Evolutionary conservation across 306 rosid genomes (phyloP).

Genomic region (Arachis hypogaea): DNA sequence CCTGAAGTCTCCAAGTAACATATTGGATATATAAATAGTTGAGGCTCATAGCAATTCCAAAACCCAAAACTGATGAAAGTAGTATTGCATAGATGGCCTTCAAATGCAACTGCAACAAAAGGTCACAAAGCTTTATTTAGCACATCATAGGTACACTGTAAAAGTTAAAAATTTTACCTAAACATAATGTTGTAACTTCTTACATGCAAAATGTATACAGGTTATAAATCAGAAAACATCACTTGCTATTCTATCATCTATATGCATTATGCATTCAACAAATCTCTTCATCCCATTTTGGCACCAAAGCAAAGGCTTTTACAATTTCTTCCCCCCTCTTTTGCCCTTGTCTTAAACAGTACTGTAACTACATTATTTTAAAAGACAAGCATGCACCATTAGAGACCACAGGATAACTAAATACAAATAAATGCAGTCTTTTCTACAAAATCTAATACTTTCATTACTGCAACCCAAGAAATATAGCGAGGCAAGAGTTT

Average conservation of each 20-base stretch:
- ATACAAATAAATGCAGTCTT: not conserved
- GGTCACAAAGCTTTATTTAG: constrained; percentile 25
- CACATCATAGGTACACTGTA: constrained; percentile 14
- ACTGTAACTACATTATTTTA: not conserved
- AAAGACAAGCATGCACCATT: not conserved
- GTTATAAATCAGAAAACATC: not conserved
- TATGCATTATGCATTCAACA: not conserved
- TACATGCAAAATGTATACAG: constrained; percentile 4
- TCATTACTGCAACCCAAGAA: not conserved
- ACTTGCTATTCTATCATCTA: no score
- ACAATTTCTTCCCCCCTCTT: not conserved
- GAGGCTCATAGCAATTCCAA: constrained; percentile 76
- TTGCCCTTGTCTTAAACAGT: no score
- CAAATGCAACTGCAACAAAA: constrained; percentile 72
- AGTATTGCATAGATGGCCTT: constrained; percentile 69
- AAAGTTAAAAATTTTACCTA: not conserved
- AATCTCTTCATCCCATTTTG: not conserved
- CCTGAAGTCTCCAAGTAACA: constrained; percentile 71
- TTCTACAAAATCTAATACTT: not conserved
- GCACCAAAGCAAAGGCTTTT: not conserved
- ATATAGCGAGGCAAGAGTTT: not conserved
- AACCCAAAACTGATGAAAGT: constrained; percentile 77
- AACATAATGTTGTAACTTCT: not conserved
- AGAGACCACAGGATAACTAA: no score
- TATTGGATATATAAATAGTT: constrained; percentile 67